A percentile compares a stretch with the other conserved stretches of the same genome.
Evolutionary conservation across 2,329 filamentous ascomycete species (phyloP).

Genomic region (Alternaria infectoria): DNA sequence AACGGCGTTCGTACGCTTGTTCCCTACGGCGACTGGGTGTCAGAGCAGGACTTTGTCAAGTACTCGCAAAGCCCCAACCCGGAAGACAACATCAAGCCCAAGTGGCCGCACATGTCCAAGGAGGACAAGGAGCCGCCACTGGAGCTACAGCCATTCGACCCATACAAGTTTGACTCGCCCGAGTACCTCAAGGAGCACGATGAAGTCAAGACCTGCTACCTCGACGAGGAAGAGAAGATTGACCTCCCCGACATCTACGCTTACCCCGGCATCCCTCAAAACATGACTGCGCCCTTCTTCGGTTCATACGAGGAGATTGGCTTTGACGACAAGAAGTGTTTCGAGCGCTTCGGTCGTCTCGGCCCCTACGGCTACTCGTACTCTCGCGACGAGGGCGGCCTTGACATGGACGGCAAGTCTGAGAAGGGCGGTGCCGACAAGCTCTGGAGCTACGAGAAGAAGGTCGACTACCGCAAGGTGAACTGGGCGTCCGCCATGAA

Average conservation of each 20-base stretch:
- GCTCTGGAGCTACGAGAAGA: conserved; percentile 57
- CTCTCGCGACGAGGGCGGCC: conserved; percentile 52
- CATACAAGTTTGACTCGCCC: conserved; percentile 53
- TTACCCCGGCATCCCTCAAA: conserved; percentile 62
- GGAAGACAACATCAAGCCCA: conserved; percentile 47
- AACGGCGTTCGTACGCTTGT: conserved; percentile 57
- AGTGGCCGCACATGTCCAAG: conserved; percentile 43
- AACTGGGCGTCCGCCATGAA: conserved; percentile 58
- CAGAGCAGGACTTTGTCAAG: conserved; percentile 54
- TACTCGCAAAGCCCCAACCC: conserved; percentile 47
- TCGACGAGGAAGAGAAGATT: conserved; percentile 65
- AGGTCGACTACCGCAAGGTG: conserved; percentile 56
- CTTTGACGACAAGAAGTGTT: conserved; percentile 57
- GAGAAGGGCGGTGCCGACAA: conserved; percentile 54
- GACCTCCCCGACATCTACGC: conserved; percentile 68
- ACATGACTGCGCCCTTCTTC: conserved; percentile 56
- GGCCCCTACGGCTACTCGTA: conserved; percentile 60
- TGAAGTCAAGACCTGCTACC: conserved; percentile 65
- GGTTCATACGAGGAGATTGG: conserved; percentile 57
- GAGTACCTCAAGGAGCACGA: conserved; percentile 58
- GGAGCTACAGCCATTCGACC: conserved; percentile 52
- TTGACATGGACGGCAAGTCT: conserved; percentile 56
- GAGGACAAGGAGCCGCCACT: conserved; percentile 48
- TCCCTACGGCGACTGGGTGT: conserved; percentile 49
- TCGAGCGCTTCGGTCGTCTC: conserved; percentile 58